Evolutionary conservation across 495 filamentous ascomycete species (phyloP), one percentile per base, ranked within the genome.

Genomic region (Penicillium odoratum): DNA sequence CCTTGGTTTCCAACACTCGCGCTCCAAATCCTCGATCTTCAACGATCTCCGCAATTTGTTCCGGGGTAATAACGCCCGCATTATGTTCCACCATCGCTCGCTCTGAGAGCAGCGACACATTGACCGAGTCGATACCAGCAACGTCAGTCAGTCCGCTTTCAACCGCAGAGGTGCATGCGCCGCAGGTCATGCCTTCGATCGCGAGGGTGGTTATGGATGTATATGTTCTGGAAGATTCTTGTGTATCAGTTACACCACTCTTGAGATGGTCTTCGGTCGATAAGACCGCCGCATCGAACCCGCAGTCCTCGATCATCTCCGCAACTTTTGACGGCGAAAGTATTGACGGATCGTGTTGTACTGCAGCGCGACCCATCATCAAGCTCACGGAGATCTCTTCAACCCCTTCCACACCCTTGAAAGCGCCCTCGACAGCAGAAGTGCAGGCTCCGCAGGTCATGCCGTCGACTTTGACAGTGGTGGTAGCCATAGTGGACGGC

Each of bases 141-240:
- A 94, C 77, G 50, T 81, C 74, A 56, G 81, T 85, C 74, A 96
- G 89, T 9, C 86, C 89, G 48, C 87, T 83, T 71, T 97, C 91
- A 18, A 98, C 84, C 0, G 93, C 91, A 49, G 91, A 90, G 7
- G 93, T 96, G 66, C 93, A 98, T 34, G 93, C 92, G 44, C 93
- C 93, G 67, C 93, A 97, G 7, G 94, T 98, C 94, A 98, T 98
- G 28, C 94, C 94, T 61, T 92, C 89, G n/a, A 98, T 86, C 16
- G 90, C 87, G 44, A 98, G 74, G 0, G 90, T 98, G 9, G 92
- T 97, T 5, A 82, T 85, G 8, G 85, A 86, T 16, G 84, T 56
- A 30, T 42, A 51, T 67, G 61, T 25, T 61, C 60, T 48, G 30
- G 72, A 53, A 58, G 67, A 60, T 55, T 74, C 54, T 15, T 10